Percentiles rank a stretch among this genome's conserved stretches.
These are phyloP conservation scores for Calocybe indica DNA, from an alignment of 768 basidiomycete species.

Conservation along the genomic window DNA sequence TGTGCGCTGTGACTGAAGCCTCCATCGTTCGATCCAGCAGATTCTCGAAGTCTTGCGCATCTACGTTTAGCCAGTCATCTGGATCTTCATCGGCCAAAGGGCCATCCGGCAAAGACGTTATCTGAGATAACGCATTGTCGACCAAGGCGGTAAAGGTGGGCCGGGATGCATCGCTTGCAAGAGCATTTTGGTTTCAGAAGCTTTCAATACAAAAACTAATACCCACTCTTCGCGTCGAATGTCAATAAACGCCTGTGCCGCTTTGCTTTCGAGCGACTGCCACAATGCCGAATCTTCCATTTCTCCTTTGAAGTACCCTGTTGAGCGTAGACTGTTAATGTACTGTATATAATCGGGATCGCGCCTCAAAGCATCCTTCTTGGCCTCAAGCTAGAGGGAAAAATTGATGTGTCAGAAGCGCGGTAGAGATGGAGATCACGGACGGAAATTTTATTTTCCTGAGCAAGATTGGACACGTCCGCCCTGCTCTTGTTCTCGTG, in stretches of 20 bases:
- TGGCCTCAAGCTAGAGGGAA: constrained; percentile 47
- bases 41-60: constrained; percentile 69
- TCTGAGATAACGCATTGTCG: constrained; percentile 51
- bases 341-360: constrained; percentile 68
- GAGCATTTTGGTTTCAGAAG: too few species aligned
- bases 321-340: constrained; percentile 53
- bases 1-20: constrained; percentile 8
- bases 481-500: constrained; percentile 69
- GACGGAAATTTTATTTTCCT: constrained; percentile 35
- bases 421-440: constrained; percentile 28
- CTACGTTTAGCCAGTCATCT: constrained; percentile 85
- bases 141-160: constrained; percentile 75
- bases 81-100: constrained; percentile 9
- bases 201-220: neutral
- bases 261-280: constrained; percentile 68
- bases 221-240: constrained; percentile 60
- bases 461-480: constrained; percentile 25
- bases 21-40: constrained; percentile 49
- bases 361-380: constrained; percentile 60
- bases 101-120: constrained; percentile 19
- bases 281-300: constrained; percentile 72
- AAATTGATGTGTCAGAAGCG: neutral
- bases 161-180: constrained; percentile 48
- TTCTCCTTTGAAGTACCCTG: constrained; percentile 77
- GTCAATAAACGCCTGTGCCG: constrained; percentile 59